Evolutionary conservation across 495 filamentous ascomycete genomes (phyloP), one percentile per base, ranked within the genome.

Genomic region (Daldinia decipiens): DNA sequence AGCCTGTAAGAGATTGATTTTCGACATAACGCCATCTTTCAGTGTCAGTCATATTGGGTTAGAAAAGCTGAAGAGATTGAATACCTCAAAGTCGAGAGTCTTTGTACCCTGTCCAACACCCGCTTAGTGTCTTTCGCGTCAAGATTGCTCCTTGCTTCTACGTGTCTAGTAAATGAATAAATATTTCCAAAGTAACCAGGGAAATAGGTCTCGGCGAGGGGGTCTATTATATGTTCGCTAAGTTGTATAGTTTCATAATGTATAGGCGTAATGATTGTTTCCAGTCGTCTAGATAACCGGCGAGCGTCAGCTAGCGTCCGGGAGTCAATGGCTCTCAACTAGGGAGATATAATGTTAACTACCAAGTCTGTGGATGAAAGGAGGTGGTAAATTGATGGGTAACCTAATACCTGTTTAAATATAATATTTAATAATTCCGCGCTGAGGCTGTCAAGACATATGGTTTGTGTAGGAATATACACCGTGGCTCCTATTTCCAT

Each of bases 21-120:
- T 65, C 62, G 4, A 75, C 69, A 21, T 68, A 76, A 45, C 58
- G 63, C 74, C 74, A 76, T 55, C 74, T 76, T 38, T 17, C 19
- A 55, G 47, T n/a, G 34, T 70, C 45, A 70, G 55, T 4, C 12
- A 56, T 19, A 12, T 24, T 11, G 13, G 11, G 19, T 19, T n/a
- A 12, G 36, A 2, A 31, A 12, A 39, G 29, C 19, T 29, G 13
- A 50, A 13, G 39, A 27, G 50, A 34, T 32, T 9, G 27, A 17
- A 15, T 77, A 77, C 76, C 70, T 73, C 12, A 78, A 58, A 45
- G 70, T 68, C n/a, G 58, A 70, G 21, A 78, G 67, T 15, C 57
- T 65, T 15, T 69, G 61, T 17, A 77, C 60, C 40, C 56, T 65
- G 8, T 65, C 32, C 21, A 77, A 56, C 27, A 79, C 1, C 19